phyloP scores from a whole-genome alignment of 805 yeast genomes.

The Ogataea polymorpha region DNA sequence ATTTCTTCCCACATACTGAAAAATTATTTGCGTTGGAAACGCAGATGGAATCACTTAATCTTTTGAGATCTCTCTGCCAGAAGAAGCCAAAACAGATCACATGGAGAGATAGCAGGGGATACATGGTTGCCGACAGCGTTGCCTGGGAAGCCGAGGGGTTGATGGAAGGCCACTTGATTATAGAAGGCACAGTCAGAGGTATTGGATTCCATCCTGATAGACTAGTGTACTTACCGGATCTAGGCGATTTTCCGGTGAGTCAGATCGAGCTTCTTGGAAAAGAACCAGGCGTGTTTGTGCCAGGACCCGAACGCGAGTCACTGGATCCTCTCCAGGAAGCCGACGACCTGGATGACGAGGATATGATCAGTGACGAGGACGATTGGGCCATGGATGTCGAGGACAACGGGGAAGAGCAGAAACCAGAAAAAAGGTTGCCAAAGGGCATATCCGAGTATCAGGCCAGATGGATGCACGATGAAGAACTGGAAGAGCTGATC shows the following conservation, averaged over 20 bases:
- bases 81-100: conserved; percentile 78
- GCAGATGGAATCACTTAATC: conserved; percentile 65
- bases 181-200: conserved; percentile 88
- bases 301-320: conserved; percentile 47
- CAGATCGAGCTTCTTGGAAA: conserved; percentile 51
- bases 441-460: conserved; percentile 76
- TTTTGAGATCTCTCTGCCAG: conserved; percentile 76
- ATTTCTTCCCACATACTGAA: conserved; percentile 79
- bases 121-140: conserved; percentile 70
- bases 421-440: conserved; percentile 46
- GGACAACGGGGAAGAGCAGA: conserved; percentile 23
- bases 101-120: conserved; percentile 95
- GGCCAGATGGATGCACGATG: conserved; percentile 71
- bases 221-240: conserved; percentile 80
- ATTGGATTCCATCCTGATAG: conserved; percentile 75
- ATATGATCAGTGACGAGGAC: conserved; percentile 31
- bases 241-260: conserved; percentile 82
- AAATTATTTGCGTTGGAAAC: conserved; percentile 70
- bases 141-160: conserved; percentile 37
- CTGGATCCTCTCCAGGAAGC: conserved; percentile 60
- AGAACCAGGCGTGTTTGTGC: conserved; percentile 29
- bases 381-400: conserved; percentile 31
- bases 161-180: conserved; percentile 42
- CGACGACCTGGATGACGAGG: conserved; percentile 38
- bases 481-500: conserved; percentile 41